Conservation (phyloP, 2,329 filamentous ascomycete genomes). For the Paracorniculantispora psalliotae region DNA sequence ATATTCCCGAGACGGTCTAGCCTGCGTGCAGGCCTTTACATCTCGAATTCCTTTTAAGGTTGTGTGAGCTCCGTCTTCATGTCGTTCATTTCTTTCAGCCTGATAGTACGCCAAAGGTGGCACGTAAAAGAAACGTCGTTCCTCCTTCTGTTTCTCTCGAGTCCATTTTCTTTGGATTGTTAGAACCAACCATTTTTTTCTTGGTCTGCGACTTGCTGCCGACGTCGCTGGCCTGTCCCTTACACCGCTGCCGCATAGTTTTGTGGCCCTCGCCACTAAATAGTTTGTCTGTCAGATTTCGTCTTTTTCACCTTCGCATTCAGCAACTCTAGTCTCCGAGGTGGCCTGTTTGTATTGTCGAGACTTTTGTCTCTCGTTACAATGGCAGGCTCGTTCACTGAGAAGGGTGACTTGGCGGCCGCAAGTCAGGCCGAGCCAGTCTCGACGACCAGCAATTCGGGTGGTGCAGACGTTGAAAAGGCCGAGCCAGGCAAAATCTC, state of each 20-base stretch:
- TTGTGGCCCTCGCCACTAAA: neutral
- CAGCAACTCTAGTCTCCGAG: neutral
- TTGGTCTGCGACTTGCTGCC: neutral
- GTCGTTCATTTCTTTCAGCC: neutral
- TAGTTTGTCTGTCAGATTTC: neutral
- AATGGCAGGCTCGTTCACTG: neutral
- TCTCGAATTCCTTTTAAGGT: neutral
- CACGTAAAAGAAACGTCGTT: neutral
- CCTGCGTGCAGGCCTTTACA: neutral
- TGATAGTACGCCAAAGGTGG: too few relatives aligned
- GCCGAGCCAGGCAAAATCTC: neutral
- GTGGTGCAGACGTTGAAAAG: constrained; percentile 1
- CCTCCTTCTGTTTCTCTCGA: neutral
- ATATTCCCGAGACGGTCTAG: constrained; percentile 3
- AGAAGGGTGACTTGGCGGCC: neutral
- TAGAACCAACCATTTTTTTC: neutral
- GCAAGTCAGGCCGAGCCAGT: neutral
- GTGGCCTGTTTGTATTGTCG: neutral
- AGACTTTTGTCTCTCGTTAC: neutral
- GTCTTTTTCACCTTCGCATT: neutral
- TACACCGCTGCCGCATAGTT: neutral
- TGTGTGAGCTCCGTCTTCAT: neutral
- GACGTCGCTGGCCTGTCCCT: neutral
- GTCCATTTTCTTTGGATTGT: neutral
- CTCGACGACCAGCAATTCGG: neutral